Evolutionary conservation across 2,329 filamentous ascomycete species (phyloP).

Genomic region (Bipolaris sorokiniana): DNA sequence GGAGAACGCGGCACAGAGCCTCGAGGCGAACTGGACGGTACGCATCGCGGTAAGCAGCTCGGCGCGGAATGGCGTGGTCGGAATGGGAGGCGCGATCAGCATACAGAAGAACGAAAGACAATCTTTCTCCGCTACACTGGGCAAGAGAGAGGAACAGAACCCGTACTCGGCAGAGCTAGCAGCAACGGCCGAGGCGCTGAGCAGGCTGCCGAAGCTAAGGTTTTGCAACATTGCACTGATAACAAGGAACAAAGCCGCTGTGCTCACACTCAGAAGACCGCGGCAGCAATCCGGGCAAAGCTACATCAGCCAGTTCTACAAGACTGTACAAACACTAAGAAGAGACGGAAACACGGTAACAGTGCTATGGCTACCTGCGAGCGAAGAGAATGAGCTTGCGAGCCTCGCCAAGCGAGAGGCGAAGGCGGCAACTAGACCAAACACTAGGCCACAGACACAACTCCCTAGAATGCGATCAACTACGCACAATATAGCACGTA

Average conservation of each 20-base stretch:
- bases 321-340: constrained; percentile 9
- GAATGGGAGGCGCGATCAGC: constrained; percentile 15
- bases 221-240: constrained; percentile 16
- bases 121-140: constrained; percentile 18
- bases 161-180: constrained; percentile 11
- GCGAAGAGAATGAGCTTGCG: too few species aligned
- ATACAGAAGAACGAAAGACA: constrained; percentile 13
- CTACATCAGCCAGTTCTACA: constrained; percentile 14
- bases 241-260: constrained; percentile 17
- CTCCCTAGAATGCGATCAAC: too few species aligned
- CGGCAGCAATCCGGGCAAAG: constrained; percentile 13
- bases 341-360: constrained; percentile 13
- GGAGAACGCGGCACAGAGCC: too few species aligned
- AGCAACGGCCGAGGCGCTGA: constrained; percentile 10
- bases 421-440: too few species aligned
- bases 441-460: too few species aligned
- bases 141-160: constrained; percentile 18
- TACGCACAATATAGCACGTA: too few species aligned
- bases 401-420: too few species aligned
- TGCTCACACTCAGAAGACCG: constrained; percentile 17
- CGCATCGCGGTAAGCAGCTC: background rate
- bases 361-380: constrained; percentile 15
- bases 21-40: background rate
- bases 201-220: constrained; percentile 11
- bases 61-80: constrained; percentile 11